Percentiles rank a stretch among this genome's conserved stretches.
Evolutionary conservation across 768 basidiomycete species (phyloP).

Genomic region (Tylopilus sp.): DNA sequence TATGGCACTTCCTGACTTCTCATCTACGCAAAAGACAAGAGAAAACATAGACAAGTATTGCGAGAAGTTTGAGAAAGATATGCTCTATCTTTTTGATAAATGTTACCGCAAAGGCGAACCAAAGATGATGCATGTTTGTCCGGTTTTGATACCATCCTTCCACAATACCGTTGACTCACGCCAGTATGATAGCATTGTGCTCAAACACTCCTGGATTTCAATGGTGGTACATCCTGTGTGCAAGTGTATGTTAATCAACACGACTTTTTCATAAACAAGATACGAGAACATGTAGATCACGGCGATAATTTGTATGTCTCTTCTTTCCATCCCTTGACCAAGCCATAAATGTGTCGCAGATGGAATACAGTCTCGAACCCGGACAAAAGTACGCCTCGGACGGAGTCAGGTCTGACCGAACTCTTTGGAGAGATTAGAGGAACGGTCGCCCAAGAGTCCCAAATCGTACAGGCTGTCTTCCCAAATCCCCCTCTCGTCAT

Average conservation of each 20-base stretch:
- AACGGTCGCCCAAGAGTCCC: slow-evolving; percentile 93
- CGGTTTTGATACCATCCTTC: slow-evolving; percentile 13
- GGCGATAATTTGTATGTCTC: slow-evolving; percentile 58
- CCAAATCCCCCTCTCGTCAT: slow-evolving; percentile 95
- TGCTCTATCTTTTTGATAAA: slow-evolving; percentile 91
- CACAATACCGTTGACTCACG: slow-evolving; percentile 8
- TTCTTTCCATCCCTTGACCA: neutral
- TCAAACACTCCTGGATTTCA: slow-evolving; percentile 94
- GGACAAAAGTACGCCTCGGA: slow-evolving; percentile 68
- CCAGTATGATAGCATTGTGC: slow-evolving; percentile 80
- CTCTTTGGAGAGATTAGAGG: slow-evolving; percentile 84
- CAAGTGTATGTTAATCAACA: slow-evolving; percentile 99
- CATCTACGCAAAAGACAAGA: slow-evolving; percentile 53
- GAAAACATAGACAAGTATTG: slow-evolving; percentile 96
- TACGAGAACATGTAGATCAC: slow-evolving; percentile 57
- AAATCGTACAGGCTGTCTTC: slow-evolving; percentile 98
- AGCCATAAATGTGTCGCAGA: slow-evolving; percentile 38
- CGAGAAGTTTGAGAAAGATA: slow-evolving; percentile 98
- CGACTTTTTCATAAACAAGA: slow-evolving; percentile 97
- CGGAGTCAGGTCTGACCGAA: slow-evolving; percentile 73
- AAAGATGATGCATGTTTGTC: slow-evolving; percentile 94
- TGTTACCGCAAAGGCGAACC: slow-evolving; percentile 97
- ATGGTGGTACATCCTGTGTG: slow-evolving; percentile 93
- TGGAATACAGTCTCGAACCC: slow-evolving; percentile 84
- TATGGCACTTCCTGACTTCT: neutral